A percentile compares a stretch with the other conserved stretches of the same genome.
phyloP scores from a whole-genome alignment of 2,329 filamentous ascomycete genomes.

The Ceratocystis destructans region DNA sequence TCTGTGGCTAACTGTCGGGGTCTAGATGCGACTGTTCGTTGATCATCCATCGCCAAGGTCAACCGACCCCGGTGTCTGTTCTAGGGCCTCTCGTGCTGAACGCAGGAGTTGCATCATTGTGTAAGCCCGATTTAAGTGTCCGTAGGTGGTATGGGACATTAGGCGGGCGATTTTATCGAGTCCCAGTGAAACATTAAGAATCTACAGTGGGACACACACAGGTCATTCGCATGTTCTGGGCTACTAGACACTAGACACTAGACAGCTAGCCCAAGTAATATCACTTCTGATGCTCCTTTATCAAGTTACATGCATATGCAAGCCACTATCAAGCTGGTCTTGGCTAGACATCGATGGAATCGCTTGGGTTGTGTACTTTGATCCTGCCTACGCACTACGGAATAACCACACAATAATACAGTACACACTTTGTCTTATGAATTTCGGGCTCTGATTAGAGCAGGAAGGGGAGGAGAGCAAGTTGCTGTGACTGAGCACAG shows the following conservation, averaged over 20 bases:
- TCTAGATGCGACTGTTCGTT: no score
- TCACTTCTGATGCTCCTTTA: background rate
- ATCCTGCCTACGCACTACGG: background rate
- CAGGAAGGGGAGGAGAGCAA: background rate
- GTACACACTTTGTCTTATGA: background rate
- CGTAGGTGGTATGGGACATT: background rate
- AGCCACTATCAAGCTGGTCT: background rate
- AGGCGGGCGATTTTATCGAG: background rate
- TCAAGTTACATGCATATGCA: conserved; percentile 2
- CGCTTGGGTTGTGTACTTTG: background rate
- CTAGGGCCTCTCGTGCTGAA: background rate
- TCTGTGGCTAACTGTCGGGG: no score
- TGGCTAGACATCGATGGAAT: background rate
- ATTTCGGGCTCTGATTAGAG: background rate
- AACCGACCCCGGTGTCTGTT: background rate
- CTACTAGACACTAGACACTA: background rate
- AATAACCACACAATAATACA: background rate
- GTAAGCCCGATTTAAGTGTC: background rate
- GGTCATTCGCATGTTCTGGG: background rate
- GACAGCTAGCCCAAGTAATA: background rate
- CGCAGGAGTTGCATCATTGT: background rate
- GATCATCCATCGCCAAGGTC: no score
- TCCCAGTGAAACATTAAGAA: background rate
- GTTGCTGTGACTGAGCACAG: background rate
- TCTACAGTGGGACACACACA: background rate